phyloP scores from a whole-genome alignment of 306 rosid genomes.

The Inga laurina region DNA sequence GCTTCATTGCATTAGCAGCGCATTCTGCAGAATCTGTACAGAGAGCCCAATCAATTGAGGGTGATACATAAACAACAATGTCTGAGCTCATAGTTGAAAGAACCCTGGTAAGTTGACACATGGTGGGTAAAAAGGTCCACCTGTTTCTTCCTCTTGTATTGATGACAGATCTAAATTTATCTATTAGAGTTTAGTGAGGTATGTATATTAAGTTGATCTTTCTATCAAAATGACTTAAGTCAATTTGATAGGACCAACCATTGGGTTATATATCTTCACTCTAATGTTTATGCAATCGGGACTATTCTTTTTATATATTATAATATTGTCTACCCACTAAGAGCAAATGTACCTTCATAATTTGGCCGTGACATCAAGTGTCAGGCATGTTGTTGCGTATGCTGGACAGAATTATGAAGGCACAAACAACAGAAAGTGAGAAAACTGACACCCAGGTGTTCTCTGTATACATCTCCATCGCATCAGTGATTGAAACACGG shows the following conservation, averaged over 20 bases:
- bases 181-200: no score
- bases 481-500: constrained; percentile 82
- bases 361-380: constrained; percentile 42
- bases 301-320: no score
- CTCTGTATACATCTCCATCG: constrained; percentile 97
- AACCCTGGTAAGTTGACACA: constrained; percentile 26
- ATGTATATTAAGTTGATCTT: no score
- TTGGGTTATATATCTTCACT: no score
- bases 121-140: constrained; percentile 51
- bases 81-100: constrained; percentile 9
- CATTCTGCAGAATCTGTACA: constrained; percentile 8
- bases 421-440: constrained; percentile 95
- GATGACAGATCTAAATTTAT: constrained; percentile 33
- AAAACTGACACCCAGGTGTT: constrained; percentile 89
- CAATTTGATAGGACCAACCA: no score
- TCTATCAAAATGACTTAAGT: no score
- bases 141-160: constrained; percentile 31
- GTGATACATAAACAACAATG: neutral
- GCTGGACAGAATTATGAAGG: constrained; percentile 92
- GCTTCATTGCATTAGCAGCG: neutral
- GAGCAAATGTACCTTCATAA: constrained; percentile 19
- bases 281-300: no score
- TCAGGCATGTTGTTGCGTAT: constrained; percentile 67
- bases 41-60: neutral
- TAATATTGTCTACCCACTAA: constrained; percentile 2